Evolutionary conservation across 306 rosid species (phyloP), one percentile per base, ranked within the genome.

Genomic region (Prunus mira): DNA sequence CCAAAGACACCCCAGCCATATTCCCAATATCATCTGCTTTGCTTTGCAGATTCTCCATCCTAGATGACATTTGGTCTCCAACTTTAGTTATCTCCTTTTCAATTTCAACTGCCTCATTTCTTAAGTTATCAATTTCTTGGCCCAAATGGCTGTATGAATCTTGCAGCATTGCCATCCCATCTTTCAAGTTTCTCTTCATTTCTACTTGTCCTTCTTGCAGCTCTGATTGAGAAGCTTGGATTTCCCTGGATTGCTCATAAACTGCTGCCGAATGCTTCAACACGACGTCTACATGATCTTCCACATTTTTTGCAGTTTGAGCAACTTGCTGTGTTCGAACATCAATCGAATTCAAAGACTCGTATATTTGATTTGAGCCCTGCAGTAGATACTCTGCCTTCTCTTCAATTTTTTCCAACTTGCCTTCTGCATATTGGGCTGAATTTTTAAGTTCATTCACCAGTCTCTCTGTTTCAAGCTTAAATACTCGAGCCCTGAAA

Each of bases 21-120:
- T 84, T 81, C n/a, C 86, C 89, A 69, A 94, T 90, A 63, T 86
- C 93, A 64, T 90, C 95, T 17, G 97, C 89, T 78, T 87, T 91
- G 78, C 71, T 83, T 78, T 94, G 91, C 63, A 91, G 61, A 73
- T 14, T 76, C 27, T 51, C 76, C 97, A 94, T 88, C 85, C 78
- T 79, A 58, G 43, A 38, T 12, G 89, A 85, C 95, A 91, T 86
- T 49, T 79, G 67, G 12, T 85, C 89, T 77, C 96, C 98, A 55
- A 94, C 86, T 87, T 77, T 82, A 20, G 56, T 56, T 6, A 94
- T 88, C 83, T 85, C 87, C 64, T 86, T 82, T 72, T 89, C 96
- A 5, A 85, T 90, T 81, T 72, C 89, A 17, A 78, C 57, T 10
- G 96, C 79, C 80, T 90, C 97, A 15, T 73, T 82, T 82, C 91